phyloP scores from a whole-genome alignment of 208 protist species.

The Leishmania tropica region DNA sequence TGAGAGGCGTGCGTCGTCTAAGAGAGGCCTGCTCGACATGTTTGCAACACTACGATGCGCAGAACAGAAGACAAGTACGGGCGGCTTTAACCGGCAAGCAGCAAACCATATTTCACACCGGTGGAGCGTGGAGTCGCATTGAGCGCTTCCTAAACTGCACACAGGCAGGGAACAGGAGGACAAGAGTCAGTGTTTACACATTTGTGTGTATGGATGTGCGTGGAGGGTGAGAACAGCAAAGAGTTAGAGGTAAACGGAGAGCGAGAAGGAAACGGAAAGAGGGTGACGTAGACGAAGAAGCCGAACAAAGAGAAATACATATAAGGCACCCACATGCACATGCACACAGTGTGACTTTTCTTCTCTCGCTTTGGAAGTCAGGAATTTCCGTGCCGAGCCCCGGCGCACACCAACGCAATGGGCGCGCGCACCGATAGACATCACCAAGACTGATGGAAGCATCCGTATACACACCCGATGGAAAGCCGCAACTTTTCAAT shows the following conservation, averaged over 20 bases:
- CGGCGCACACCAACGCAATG: background rate
- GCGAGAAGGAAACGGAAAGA: background rate
- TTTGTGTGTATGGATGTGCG: background rate
- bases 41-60: background rate
- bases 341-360: background rate
- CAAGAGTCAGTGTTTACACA: background rate
- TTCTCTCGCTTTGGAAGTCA: background rate
- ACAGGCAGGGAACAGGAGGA: background rate
- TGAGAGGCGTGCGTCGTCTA: constrained; percentile 36
- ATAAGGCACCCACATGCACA: too few relatives aligned
- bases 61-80: background rate
- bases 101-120: background rate
- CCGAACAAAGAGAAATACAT: background rate
- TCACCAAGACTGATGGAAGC: background rate
- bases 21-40: constrained; percentile 14
- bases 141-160: background rate
- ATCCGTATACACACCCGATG: background rate
- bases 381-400: background rate
- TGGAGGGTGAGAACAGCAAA: background rate
- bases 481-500: background rate
- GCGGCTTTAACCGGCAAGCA: background rate
- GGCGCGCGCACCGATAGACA: background rate
- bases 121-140: background rate
- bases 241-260: background rate
- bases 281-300: background rate